Base-by-base conservation (phyloP, 2,329 filamentous ascomycete species). In the Lanzia echinophila region DNA sequence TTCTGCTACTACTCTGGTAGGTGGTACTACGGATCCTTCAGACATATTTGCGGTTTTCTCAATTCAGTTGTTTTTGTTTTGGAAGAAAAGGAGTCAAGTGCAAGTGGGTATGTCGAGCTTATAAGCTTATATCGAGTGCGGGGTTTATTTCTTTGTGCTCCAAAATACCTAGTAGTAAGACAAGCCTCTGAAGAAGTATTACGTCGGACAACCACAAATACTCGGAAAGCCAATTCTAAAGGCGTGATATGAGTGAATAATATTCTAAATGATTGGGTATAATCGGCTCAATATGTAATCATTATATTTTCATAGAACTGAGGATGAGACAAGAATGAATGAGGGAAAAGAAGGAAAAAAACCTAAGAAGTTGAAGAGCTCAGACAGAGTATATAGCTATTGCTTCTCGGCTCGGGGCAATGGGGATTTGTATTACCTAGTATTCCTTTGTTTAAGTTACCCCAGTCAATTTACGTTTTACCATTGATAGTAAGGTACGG, bases 1-100 rank as follows among this genome's bases (percentile, higher is more conserved):
- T 76, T 90, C 87, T 58, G 78, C 77, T 65, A 90, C 86, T 65
- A 87, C 84, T 46, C 78, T 79, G 62, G 64, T 67, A 69, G 70
- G 61, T 55, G 71, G 64, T 39, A 62, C 60, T 15, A 65, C 60
- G 10, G 50, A 70, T 59, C 66, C 68, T 65, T 71, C 72, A 65
- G 73, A 73, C 78, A 81, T 80, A 58, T 57, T 62, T 56, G 55
- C 43, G 56, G 45, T 48, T 47, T 39, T 34, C 43, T 19, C 12
- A 17, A 33, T 13, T 22, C 34, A 42, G 52, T 36, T 39, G 20
- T 50, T 46, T 32, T 39, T 36, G 28, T 38, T 39, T 22, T 24
- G 45, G 20, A 42, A n/a, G 28, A 13, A 28, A 38, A 43, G 12
- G 38, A 24, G 31, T 11, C 11, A 43, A 36, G 22, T 13, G 13